A percentile compares a stretch with the other conserved stretches of the same genome.
phyloP scores from a whole-genome alignment of 768 basidiomycete genomes.

The Lactifluus piperatus region DNA sequence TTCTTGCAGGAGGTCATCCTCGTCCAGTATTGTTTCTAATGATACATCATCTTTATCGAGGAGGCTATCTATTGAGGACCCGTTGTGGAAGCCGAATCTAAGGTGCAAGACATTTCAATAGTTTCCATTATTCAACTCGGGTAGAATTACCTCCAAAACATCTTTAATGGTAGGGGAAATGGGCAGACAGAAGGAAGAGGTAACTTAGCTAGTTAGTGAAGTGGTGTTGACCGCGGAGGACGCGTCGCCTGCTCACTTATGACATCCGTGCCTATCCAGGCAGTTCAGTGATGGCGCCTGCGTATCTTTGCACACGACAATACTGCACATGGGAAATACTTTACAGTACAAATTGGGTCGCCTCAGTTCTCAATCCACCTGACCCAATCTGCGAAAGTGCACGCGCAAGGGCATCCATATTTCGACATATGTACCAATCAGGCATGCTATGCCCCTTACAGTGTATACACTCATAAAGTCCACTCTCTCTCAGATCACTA shows the following conservation, averaged over 20 bases:
- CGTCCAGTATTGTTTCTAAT: constrained; percentile 86
- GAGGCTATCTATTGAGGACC: constrained; percentile 80
- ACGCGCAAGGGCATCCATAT: background rate
- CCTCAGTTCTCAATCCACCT: background rate
- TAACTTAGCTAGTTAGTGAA: background rate
- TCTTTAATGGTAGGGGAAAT: background rate
- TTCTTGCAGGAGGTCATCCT: constrained; percentile 89
- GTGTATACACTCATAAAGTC: background rate
- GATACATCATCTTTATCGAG: constrained; percentile 85
- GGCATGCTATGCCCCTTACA: background rate
- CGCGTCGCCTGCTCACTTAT: background rate
- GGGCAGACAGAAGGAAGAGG: background rate
- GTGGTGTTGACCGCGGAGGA: background rate
- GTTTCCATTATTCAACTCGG: background rate
- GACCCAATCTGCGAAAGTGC: background rate
- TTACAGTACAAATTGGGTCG: background rate
- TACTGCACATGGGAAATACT: background rate
- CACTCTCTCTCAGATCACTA: background rate
- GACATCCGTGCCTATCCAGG: background rate
- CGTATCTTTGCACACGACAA: background rate
- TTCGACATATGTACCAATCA: background rate
- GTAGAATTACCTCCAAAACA: constrained; percentile 21
- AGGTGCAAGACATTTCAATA: background rate
- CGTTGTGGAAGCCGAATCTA: constrained; percentile 89
- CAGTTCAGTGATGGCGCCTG: constrained; percentile 3